Evolutionary conservation across 1,284 basidiomycete genomes (phyloP), one percentile per base, ranked within the genome.

Genomic region (Rhodofomes roseus): DNA sequence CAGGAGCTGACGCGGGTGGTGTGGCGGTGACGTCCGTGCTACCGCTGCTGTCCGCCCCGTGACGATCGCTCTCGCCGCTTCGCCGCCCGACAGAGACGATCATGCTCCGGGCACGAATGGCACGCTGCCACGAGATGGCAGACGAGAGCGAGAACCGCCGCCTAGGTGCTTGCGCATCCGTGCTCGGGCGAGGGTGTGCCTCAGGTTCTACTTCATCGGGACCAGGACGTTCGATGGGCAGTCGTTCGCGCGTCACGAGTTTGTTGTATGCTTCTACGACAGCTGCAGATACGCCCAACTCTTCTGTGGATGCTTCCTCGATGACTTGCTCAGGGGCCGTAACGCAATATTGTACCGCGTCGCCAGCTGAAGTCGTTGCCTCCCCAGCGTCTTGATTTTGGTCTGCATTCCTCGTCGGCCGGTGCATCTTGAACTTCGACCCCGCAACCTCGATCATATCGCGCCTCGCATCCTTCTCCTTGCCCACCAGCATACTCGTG

Each of bases 121-220:
- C 66, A 20, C 66, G 66, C 48, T n/a, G n/a, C n/a, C 62, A 66
- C 2, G 66, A 69, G 34, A 71, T 65, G 22, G 65, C 65, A n/a
- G 70, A 71, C 5, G 71, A 69, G 4, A 71, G 60, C 4, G 71
- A 73, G 56, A 71, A 73, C 5, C 71, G 64, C 8, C 71, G 63
- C 2, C 63, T 62, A 8, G 66, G 62, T 54, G 25, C 46, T 18
- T 48, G 46, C 1, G 25, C 4, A 14, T 18, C 14, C 22, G 62
- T 60, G 14, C 18, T n/a, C 31, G 25, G 25, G 18, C 5, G 31
- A 22, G 25, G 18, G 31, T 41, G 23, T 37, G 23, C 18, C 1
- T 44, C 4, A 5, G 31, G n/a, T 6, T 9, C 11, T 34, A 25
- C 16, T 31, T 29, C 43, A n/a, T 22, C n/a, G 7, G 40, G 23